Percentiles rank a stretch among this genome's conserved stretches.
Conservation (phyloP, 106 monocot species). For the Allium fistulosum region DNA sequence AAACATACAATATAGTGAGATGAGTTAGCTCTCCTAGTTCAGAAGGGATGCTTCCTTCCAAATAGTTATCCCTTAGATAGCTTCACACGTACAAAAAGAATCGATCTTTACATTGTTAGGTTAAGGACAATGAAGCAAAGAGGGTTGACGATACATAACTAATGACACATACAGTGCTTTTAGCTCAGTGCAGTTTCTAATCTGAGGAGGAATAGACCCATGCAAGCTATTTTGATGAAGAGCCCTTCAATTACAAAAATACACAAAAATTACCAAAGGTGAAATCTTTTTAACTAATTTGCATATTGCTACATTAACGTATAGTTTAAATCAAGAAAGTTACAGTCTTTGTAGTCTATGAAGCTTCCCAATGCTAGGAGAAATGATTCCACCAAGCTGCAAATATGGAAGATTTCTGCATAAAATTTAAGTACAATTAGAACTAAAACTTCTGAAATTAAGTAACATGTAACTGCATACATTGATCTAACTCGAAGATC, state of each 20-base stretch:
- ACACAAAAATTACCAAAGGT: neutral
- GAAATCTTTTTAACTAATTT: neutral
- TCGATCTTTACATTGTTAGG: neutral
- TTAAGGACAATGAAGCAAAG: neutral
- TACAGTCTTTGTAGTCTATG: constrained; percentile 75
- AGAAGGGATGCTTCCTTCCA: constrained; percentile 80
- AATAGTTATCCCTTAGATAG: constrained; percentile 83
- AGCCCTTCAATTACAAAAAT: constrained; percentile 35
- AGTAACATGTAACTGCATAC: neutral
- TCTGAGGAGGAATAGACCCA: constrained; percentile 72
- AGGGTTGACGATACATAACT: no score
- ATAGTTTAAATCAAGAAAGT: neutral
- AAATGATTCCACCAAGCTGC: constrained; percentile 78
- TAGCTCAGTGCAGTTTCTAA: constrained; percentile 73
- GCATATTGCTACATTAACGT: neutral
- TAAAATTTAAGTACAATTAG: neutral
- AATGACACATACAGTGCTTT: constrained; percentile 56
- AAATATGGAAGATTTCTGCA: constrained; percentile 76
- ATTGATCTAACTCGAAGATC: constrained; percentile 43
- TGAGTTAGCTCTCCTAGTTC: constrained; percentile 62
- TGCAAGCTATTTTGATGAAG: constrained; percentile 87
- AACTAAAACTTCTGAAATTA: neutral
- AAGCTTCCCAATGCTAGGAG: constrained; percentile 89
- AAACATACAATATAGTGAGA: constrained; percentile 68
- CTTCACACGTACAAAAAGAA: constrained; percentile 22